A percentile compares a stretch with the other conserved stretches of the same genome.
These are phyloP conservation scores for Gloeophyllum trabeum DNA, from an alignment of 768 basidiomycete genomes.

Conservation along the genomic window DNA sequence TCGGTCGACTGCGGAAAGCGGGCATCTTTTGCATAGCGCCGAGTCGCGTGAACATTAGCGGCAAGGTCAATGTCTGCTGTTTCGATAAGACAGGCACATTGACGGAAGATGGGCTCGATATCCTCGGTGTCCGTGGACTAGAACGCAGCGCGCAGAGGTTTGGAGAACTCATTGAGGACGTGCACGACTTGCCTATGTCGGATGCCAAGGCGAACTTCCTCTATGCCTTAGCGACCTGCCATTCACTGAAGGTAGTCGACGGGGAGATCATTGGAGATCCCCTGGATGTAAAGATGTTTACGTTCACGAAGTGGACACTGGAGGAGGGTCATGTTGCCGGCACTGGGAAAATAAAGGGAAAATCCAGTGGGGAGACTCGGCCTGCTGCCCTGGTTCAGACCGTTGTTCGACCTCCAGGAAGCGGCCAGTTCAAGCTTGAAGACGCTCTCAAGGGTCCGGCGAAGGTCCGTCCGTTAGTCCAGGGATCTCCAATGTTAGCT, in stretches of 20 bases:
- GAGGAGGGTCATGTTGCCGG: slow-evolving; percentile 80
- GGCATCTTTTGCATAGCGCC: slow-evolving; percentile 97
- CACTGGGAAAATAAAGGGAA: slow-evolving; percentile 60
- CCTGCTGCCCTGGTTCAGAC: slow-evolving; percentile 91
- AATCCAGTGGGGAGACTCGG: slow-evolving; percentile 43
- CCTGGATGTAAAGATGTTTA: slow-evolving; percentile 95
- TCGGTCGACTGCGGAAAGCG: slow-evolving; percentile 72
- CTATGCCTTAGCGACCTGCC: slow-evolving; percentile 92
- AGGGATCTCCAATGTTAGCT: too few species aligned
- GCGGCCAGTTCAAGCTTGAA: slow-evolving; percentile 79
- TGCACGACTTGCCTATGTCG: slow-evolving; percentile 72
- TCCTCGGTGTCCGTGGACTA: slow-evolving; percentile 83
- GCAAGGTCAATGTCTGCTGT: slow-evolving; percentile 94
- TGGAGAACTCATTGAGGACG: slow-evolving; percentile 81
- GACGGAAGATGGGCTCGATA: slow-evolving; percentile 96
- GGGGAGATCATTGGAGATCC: slow-evolving; percentile 91
- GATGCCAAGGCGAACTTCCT: slow-evolving; percentile 73
- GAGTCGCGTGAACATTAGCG: slow-evolving; percentile 87
- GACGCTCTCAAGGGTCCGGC: slow-evolving; percentile 82
- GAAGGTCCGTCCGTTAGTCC: slow-evolving; percentile 37
- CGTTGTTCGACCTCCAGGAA: slow-evolving; percentile 93
- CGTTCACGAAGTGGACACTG: slow-evolving; percentile 90
- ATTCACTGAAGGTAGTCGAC: slow-evolving; percentile 86
- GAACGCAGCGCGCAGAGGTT: slow-evolving; percentile 72
- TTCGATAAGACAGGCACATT: slow-evolving; percentile 99